Percentiles rank a stretch among this genome's conserved stretches.
These are phyloP conservation scores for Ogataea trehaloabstinens DNA, from an alignment of 805 yeast genomes.

Conservation along the genomic window DNA sequence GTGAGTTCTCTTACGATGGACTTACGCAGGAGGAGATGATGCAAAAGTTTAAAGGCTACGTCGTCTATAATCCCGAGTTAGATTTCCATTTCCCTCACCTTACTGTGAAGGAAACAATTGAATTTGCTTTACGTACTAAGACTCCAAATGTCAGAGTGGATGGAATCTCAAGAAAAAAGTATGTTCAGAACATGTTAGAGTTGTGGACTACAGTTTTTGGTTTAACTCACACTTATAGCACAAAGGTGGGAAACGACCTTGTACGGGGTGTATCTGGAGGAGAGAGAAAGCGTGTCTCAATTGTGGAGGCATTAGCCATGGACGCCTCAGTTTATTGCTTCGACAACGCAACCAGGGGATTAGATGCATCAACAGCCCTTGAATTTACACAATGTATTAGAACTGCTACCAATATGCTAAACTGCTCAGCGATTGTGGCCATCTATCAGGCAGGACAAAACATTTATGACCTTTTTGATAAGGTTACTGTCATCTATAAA, in stretches of 20 bases:
- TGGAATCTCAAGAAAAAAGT: conserved; percentile 38
- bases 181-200: conserved; percentile 42
- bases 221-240: conserved; percentile 55
- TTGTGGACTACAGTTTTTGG: conserved; percentile 56
- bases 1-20: conserved; percentile 62
- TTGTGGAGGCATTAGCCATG: conserved; percentile 59
- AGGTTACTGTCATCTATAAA: conserved; percentile 55
- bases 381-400: conserved; percentile 62
- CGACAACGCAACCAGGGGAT: conserved; percentile 70
- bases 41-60: conserved; percentile 50
- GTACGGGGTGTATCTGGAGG: conserved; percentile 72
- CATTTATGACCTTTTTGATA: conserved; percentile 60
- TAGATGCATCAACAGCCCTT: conserved; percentile 70
- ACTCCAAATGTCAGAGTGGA: conserved; percentile 54
- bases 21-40: conserved; percentile 59
- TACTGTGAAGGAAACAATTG: conserved; percentile 70
- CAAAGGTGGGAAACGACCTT: conserved; percentile 64
- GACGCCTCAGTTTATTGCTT: conserved; percentile 58
- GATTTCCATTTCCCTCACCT: conserved; percentile 77
- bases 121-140: conserved; percentile 67
- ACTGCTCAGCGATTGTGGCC: conserved; percentile 58
- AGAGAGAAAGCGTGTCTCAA: conserved; percentile 68
- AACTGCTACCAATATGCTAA: conserved; percentile 56
- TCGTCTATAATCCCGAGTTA: conserved; percentile 57
- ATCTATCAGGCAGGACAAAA: conserved; percentile 69